These are phyloP conservation scores for Ciborinia camelliae DNA, from an alignment of 2,329 filamentous ascomycete species.

Conservation along the genomic window DNA sequence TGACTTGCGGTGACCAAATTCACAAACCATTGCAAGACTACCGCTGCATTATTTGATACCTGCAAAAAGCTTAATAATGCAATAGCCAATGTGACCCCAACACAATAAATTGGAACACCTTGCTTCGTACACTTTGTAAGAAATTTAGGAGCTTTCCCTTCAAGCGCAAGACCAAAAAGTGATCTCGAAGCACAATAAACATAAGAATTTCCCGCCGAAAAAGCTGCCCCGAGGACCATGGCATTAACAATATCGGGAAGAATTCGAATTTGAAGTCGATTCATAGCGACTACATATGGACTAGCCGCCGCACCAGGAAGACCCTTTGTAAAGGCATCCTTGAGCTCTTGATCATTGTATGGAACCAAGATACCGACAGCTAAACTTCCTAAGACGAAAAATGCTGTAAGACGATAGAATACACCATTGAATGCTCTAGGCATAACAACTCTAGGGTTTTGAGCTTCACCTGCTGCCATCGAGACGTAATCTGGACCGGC, in stretches of 20 bases:
- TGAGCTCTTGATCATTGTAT: slow-evolving; percentile 48
- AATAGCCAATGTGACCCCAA: slow-evolving; percentile 53
- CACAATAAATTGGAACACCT: slow-evolving; percentile 57
- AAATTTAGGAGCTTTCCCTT: slow-evolving; percentile 49
- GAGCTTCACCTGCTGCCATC: slow-evolving; percentile 56
- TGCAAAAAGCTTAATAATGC: slow-evolving; percentile 60
- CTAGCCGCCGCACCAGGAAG: slow-evolving; percentile 46
- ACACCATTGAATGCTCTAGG: slow-evolving; percentile 57
- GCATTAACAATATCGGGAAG: slow-evolving; percentile 54
- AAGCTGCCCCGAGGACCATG: slow-evolving; percentile 52
- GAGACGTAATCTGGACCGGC: slow-evolving; percentile 49
- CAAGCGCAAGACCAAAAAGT: slow-evolving; percentile 50
- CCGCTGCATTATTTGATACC: slow-evolving; percentile 52
- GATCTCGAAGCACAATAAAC: slow-evolving; percentile 44
- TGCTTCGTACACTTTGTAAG: slow-evolving; percentile 50
- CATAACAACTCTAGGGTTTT: slow-evolving; percentile 55
- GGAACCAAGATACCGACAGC: slow-evolving; percentile 60
- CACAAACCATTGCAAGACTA: slow-evolving; percentile 60
- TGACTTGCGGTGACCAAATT: slow-evolving; percentile 54
- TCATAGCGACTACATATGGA: slow-evolving; percentile 49
- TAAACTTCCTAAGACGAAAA: slow-evolving; percentile 56
- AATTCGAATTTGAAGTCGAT: slow-evolving; percentile 47
- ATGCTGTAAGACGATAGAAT: slow-evolving; percentile 60
- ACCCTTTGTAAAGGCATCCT: slow-evolving; percentile 42
- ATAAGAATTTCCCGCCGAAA: slow-evolving; percentile 51